Conservation (phyloP, 169 alveolate genomes). For the Prorocentrum cordatum region DNA sequence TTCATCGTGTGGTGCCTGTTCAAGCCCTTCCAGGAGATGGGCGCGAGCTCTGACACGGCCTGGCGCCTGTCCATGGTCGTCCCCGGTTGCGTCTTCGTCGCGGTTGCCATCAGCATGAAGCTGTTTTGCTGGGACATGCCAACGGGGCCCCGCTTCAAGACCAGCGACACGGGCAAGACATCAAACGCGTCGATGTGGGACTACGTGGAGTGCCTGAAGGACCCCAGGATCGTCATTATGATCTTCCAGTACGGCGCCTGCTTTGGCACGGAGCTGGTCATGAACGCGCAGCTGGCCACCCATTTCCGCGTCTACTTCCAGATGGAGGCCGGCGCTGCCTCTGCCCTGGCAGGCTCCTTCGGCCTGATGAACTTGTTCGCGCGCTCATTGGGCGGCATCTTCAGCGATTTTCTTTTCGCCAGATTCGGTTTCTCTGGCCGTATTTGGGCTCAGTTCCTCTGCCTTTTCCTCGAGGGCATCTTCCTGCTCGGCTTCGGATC, state of each 20-base stretch:
- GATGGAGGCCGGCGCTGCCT: neutral
- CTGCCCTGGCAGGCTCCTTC: constrained; percentile 16
- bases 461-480: constrained; percentile 47
- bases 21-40: neutral
- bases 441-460: constrained; percentile 19
- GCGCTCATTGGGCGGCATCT: constrained; percentile 42
- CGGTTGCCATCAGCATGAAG: neutral
- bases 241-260: neutral
- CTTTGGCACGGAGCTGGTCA: neutral
- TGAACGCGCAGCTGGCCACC: constrained; percentile 35
- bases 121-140: constrained; percentile 42
- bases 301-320: constrained; percentile 35
- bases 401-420: constrained; percentile 24
- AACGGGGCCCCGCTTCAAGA: neutral
- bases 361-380: constrained; percentile 59
- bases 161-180: constrained; percentile 24
- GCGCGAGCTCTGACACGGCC: neutral
- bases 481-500: constrained; percentile 18
- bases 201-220: neutral
- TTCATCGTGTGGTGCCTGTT: neutral
- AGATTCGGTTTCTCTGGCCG: constrained; percentile 27
- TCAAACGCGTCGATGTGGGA: constrained; percentile 14
- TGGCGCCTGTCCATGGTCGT: neutral
- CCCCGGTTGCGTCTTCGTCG: neutral
- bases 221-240: neutral